Evolutionary conservation across 2,329 filamentous ascomycete genomes (phyloP), one percentile per base, ranked within the genome.

Genomic region (Aureobasidium leucospermi): DNA sequence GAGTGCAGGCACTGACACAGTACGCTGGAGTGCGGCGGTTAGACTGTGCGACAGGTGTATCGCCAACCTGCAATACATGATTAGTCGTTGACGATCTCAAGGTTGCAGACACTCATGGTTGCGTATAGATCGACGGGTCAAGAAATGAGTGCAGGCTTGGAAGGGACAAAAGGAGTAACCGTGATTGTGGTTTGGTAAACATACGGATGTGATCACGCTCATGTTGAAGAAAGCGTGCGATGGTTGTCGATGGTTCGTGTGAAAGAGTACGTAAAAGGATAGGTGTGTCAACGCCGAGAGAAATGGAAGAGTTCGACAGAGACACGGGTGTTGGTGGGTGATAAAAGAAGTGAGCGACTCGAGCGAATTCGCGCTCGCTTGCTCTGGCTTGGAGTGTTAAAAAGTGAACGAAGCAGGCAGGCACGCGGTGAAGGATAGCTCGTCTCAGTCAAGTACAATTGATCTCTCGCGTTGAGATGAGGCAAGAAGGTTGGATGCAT

Each of bases 1-100:
- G 88, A 2, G 84, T 88, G 71, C 88, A 91, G 73, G 42, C 70
- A 69, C 62, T 60, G 42, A 55, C 38, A 15, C 41, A 56, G 13
- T 56, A 41, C 8, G 52, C 29, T 11, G 13, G 31, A 23, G 16
- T 60, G 43, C 53, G 60, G 19, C 32, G 39, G n/a, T 31, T 58
- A 1, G 34, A 31, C 4, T 45, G 34, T 31, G 19, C 10, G 5
- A 11, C 23, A 15, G 43, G 10, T n/a, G 56, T 13, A 36, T 31
- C 36, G n/a, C 34, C 45, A 15, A 16, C 34, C 56, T 58, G 34
- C 8, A 19, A n/a, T 28, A 5, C 39, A 9, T 49, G 45, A 32
- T 49, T 15, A 48, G 34, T 16, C n/a, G 10, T 16, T 16, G 16
- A 29, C 19, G 13, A 36, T n/a, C 6, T 15, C 6, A 2, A 36